A percentile compares a stretch with the other conserved stretches of the same genome.
Evolutionary conservation across 2,329 filamentous ascomycete genomes (phyloP).

Genomic region (Colletotrichum echinochloae): DNA sequence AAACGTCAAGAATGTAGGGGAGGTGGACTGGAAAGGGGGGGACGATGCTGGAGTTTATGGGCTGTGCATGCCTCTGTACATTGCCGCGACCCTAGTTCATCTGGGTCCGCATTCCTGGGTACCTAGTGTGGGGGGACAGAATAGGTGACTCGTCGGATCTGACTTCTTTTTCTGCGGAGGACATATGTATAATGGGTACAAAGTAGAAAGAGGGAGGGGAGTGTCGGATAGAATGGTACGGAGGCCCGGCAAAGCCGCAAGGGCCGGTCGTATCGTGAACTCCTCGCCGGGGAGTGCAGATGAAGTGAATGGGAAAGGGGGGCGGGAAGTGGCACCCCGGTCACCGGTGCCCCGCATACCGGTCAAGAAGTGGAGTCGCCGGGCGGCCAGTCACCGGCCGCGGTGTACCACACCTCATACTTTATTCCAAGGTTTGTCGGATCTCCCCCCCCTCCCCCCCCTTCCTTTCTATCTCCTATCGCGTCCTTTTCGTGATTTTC

Average conservation of each 20-base stretch:
- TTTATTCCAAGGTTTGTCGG: conserved; percentile 1
- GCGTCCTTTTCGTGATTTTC: background rate
- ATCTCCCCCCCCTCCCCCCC: background rate
- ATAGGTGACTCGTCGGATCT: conserved; percentile 36
- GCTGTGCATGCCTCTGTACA: background rate
- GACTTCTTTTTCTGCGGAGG: background rate
- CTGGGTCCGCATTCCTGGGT: conserved; percentile 10
- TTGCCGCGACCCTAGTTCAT: conserved; percentile 7
- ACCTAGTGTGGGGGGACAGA: background rate
- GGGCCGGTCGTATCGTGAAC: conserved; percentile 2
- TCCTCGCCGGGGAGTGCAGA: background rate
- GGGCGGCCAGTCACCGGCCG: conserved; percentile 37
- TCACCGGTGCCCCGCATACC: conserved; percentile 38
- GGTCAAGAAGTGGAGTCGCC: conserved; percentile 38
- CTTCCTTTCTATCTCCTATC: background rate
- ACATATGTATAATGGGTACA: background rate
- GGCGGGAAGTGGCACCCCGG: conserved; percentile 26
- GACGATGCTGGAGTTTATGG: background rate
- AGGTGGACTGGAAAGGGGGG: background rate
- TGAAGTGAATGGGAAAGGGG: background rate
- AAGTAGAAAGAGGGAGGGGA: background rate
- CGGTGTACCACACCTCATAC: conserved; percentile 26
- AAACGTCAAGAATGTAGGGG: background rate
- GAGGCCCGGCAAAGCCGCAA: background rate
- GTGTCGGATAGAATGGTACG: background rate